Conservation (phyloP, 768 basidiomycete genomes). For the Suillus discolor region DNA sequence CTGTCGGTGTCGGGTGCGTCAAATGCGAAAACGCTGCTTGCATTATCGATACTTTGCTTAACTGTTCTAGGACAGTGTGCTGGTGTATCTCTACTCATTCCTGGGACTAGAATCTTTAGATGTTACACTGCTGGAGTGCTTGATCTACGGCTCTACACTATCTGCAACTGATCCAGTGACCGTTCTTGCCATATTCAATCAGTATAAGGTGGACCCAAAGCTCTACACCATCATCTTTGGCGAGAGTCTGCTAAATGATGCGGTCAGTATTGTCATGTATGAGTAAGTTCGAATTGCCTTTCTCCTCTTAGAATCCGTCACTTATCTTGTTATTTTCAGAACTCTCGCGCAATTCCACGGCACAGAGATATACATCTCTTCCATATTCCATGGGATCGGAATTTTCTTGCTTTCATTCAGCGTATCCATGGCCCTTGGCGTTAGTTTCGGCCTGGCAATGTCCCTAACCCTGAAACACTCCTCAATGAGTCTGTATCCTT, state of each 20-base stretch:
- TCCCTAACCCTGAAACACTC: conserved; percentile 95
- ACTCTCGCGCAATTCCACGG: conserved; percentile 93
- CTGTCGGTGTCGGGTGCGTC: conserved; percentile 91
- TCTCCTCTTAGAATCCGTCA: conserved; percentile 5
- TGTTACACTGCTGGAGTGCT: conserved; percentile 86
- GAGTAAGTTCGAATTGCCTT: conserved; percentile 66
- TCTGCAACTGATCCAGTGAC: conserved; percentile 99
- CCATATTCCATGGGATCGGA: conserved; percentile 94
- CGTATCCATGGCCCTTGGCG: conserved; percentile 92
- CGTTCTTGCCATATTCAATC: conserved; percentile 97
- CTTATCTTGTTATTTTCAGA: conserved; percentile 41
- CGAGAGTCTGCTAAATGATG: conserved; percentile 95
- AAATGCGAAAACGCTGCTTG: neutral
- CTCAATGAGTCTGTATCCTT: conserved; percentile 81
- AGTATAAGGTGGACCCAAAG: conserved; percentile 98
- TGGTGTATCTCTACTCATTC: conserved; percentile 94
- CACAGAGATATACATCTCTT: conserved; percentile 80
- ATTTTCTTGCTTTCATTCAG: conserved; percentile 97
- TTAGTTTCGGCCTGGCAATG: conserved; percentile 87
- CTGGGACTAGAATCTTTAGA: conserved; percentile 89
- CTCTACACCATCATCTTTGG: conserved; percentile 97
- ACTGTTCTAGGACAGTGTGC: conserved; percentile 66
- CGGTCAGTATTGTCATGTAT: conserved; percentile 99
- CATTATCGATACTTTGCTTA: conserved; percentile 34
- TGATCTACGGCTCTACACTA: conserved; percentile 94